Evolutionary conservation across 495 filamentous ascomycete genomes (phyloP), one percentile per base, ranked within the genome.

Genomic region (Penicillium mononematosum): DNA sequence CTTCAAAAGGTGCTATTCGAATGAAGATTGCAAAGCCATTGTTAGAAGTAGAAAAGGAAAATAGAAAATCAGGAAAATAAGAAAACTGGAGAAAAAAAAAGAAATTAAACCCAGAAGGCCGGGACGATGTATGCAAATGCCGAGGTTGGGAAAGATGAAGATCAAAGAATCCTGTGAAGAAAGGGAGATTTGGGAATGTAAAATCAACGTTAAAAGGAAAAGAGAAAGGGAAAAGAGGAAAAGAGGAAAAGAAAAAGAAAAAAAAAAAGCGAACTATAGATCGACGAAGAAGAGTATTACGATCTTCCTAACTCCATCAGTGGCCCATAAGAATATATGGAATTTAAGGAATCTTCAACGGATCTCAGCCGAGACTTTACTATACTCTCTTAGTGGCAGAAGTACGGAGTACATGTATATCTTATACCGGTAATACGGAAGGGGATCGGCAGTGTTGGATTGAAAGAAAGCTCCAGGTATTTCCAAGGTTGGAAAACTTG

Each of bases 331-430:
- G 62, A 58, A 25, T 25, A 55, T 53, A 53, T 57, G 56, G 55
- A 11, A 56, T 61, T 65, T 72, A 55, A 70, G 70, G 68, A 72
- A 66, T 68, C 66, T 70, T 66, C 68, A 71, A 59, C 58, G 59
- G 54, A 58, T 43, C 62, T 56, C 31, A 43, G 34, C 50, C 38
- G 32, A 55, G 11, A 22, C 16, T 42, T 27, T 45, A 46, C 29
- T 17, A 17, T 43, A n/a, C 48, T 39, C 20, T 45, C n/a, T 42
- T 20, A 34, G 17, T 11, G 31, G 31, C 34, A 29, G 14, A 24
- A 24, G 41, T 25, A 25, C 44, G 14, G 19, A 24, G 41, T 25
- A 25, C 44, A 24, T 27, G 53, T 39, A 44, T 45, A 44, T 19
- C 14, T 20, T 56, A 68, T 60, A 57, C 68, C 61, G 63, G 63